phyloP scores from a whole-genome alignment of 1,139 yeast genomes.

The Protomyces inouyei region DNA sequence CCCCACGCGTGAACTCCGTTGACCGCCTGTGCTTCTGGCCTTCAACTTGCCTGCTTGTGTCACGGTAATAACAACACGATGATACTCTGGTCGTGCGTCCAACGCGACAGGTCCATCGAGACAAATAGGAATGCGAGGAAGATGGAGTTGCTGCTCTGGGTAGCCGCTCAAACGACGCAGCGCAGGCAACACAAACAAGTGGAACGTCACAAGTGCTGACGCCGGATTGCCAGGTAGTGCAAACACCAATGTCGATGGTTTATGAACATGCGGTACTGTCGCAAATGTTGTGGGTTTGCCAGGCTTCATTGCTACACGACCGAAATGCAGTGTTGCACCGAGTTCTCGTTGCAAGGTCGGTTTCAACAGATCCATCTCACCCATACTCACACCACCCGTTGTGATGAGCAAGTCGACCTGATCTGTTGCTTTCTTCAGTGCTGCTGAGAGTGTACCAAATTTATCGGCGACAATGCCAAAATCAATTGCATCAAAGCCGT shows the following conservation, averaged over 20 bases:
- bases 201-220: slow-evolving; percentile 47
- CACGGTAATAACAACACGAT: slow-evolving; percentile 41
- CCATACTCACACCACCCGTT: slow-evolving; percentile 56
- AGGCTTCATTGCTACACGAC: slow-evolving; percentile 53
- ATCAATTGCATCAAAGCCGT: slow-evolving; percentile 43
- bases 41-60: slow-evolving; percentile 35
- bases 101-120: slow-evolving; percentile 35
- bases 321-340: slow-evolving; percentile 48
- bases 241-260: slow-evolving; percentile 39
- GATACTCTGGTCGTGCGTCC: slow-evolving; percentile 51
- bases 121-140: slow-evolving; percentile 3
- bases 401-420: slow-evolving; percentile 46
- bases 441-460: slow-evolving; percentile 35
- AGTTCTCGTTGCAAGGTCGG: slow-evolving; percentile 45
- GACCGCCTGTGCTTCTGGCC: slow-evolving; percentile 48
- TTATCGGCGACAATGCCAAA: slow-evolving; percentile 46
- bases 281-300: slow-evolving; percentile 56
- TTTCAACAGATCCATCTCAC: slow-evolving; percentile 48
- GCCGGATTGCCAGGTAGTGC: slow-evolving; percentile 55
- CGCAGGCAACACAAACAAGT: slow-evolving; percentile 48
- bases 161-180: slow-evolving; percentile 41
- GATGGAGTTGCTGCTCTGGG: slow-evolving; percentile 1
- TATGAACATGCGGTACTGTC: slow-evolving; percentile 34
- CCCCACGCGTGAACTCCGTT: slow-evolving; percentile 49
- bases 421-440: slow-evolving; percentile 37